Percentiles rank a stretch among this genome's conserved stretches.
phyloP scores from a whole-genome alignment of 2,329 filamentous ascomycete species.

The Ophiostoma himal-ulmi region DNA sequence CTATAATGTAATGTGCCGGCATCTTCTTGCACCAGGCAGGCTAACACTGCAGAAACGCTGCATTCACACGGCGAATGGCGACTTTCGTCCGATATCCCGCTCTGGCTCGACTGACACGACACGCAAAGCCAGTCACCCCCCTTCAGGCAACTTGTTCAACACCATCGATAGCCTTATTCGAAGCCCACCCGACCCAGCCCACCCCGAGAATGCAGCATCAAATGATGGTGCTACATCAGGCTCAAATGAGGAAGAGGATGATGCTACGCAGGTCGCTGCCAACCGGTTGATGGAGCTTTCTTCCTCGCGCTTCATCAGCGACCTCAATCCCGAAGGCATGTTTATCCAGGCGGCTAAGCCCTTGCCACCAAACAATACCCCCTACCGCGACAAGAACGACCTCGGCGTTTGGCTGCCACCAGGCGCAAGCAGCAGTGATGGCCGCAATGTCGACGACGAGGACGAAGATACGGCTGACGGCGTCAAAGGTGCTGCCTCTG shows the following conservation, averaged over 20 bases:
- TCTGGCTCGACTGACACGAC: background rate
- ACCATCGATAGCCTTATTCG: background rate
- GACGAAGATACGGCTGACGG: background rate
- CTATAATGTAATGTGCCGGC: background rate
- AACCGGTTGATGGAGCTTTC: conserved; percentile 31
- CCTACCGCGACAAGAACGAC: conserved; percentile 43
- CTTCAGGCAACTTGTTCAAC: background rate
- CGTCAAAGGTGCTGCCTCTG: background rate
- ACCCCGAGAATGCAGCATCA: background rate
- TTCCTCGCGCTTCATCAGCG: conserved; percentile 50
- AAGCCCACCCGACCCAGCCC: background rate
- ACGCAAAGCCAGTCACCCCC: conserved; percentile 12
- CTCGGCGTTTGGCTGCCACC: conserved; percentile 48
- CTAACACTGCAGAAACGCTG: conserved; percentile 37
- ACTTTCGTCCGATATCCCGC: background rate
- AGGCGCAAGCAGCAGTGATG: background rate
- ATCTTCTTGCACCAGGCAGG: background rate
- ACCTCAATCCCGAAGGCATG: conserved; percentile 55
- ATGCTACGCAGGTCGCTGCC: conserved; percentile 29
- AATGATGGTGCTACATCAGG: background rate
- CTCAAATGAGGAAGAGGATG: conserved; percentile 21
- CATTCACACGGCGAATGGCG: conserved; percentile 35
- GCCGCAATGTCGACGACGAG: background rate
- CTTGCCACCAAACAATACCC: conserved; percentile 32
- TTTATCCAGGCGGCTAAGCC: conserved; percentile 50